Evolutionary conservation across 768 basidiomycete genomes (phyloP), one percentile per base, ranked within the genome.

Genomic region (Dictyophora rubrovolvata): DNA sequence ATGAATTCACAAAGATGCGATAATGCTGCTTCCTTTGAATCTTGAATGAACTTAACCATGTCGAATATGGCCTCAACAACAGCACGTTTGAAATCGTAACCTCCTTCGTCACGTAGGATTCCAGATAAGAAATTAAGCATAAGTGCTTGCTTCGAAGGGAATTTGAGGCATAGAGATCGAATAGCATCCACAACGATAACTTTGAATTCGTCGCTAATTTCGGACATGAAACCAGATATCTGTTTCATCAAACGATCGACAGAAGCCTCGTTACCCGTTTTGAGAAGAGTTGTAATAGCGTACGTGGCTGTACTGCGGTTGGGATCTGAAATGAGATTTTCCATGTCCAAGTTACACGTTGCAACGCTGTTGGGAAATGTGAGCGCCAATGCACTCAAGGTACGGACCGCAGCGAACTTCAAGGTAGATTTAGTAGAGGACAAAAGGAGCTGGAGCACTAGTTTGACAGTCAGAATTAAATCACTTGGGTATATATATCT

Each of bases 201-300:
- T 77, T 97, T 98, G 83, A 99, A 99, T 73, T 99, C 96, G 72
- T 99, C 96, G 64, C 92, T 95, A 73, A 99, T 98, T 72, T 99
- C 96, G 59, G 87, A 82, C 94, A 99, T 96, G 78, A 99, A 99
- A 46, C 93, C 88, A 28, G 93, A 89, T 64, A 99, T 99, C 73
- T 98, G 95, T 71, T 97, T 98, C 85, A 99, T 98, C 63, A 99
- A 81, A 54, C 96, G 86, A 73, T 99, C 96, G 37, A 99, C 96
- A 1, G 94, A 98, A 7, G 93, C 93, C 72, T 99, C 96, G 71
- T 97, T 98, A 21, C 96, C 96, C 34, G 96, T 99, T 93, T 93
- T 67, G 68, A 99, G 86, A 22, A 99, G 75, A 0, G 96, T 98
- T 1, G 96, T 99, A 65, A 99, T 99, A 11, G 96, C 95, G 68